Conservation (phyloP, 2,329 filamentous ascomycete species). For the Neodidymelliopsis sp. region DNA sequence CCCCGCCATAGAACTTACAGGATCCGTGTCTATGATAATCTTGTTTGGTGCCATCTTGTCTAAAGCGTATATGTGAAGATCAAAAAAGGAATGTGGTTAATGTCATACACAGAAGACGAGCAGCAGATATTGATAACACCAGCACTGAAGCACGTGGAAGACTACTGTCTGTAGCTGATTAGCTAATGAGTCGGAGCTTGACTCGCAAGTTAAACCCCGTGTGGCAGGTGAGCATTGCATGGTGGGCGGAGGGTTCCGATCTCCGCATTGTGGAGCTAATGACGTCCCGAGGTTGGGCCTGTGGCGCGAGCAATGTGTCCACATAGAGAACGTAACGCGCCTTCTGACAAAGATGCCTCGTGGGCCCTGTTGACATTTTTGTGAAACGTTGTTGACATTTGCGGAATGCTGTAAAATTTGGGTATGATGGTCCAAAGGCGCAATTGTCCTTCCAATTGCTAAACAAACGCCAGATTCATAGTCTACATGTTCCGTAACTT, state of each 20-base stretch:
- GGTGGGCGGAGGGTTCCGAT: constrained; percentile 26
- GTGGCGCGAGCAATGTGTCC: constrained; percentile 11
- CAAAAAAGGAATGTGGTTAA: constrained; percentile 8
- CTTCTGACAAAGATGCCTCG: background rate
- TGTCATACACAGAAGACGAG: constrained; percentile 11
- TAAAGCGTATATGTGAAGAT: background rate
- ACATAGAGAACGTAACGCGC: constrained; percentile 7
- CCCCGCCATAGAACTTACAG: constrained; percentile 61
- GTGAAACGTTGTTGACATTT: background rate
- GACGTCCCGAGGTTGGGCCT: constrained; percentile 9
- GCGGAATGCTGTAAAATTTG: constrained; percentile 1
- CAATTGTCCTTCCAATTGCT: constrained; percentile 32
- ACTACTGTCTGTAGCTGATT: constrained; percentile 28
- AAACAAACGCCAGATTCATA: constrained; percentile 37
- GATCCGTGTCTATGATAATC: constrained; percentile 97
- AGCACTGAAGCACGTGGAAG: constrained; percentile 8
- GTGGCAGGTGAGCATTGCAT: constrained; percentile 24
- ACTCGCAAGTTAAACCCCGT: constrained; percentile 20
- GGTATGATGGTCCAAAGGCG: constrained; percentile 16
- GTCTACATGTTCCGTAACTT: constrained; percentile 35
- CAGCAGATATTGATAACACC: constrained; percentile 5
- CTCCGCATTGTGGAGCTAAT: constrained; percentile 23
- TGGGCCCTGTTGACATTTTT: background rate
- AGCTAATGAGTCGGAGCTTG: constrained; percentile 29
- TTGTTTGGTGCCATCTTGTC: constrained; percentile 56